Base-by-base conservation (phyloP, 2,329 filamentous ascomycete species). In the Purpureocillium lavendulum region DNA sequence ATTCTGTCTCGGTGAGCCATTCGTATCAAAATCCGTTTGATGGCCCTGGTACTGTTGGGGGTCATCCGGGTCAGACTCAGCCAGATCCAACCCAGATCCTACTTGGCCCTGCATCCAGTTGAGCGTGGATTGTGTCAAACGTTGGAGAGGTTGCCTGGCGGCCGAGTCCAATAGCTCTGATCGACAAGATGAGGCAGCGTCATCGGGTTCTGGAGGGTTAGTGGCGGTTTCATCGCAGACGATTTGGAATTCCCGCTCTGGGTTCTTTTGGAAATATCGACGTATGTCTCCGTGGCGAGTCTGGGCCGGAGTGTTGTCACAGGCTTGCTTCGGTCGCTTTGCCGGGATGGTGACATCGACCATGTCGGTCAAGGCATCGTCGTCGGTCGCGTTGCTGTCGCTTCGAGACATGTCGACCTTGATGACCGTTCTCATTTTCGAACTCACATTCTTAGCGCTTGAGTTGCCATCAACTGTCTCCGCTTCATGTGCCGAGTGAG, bases 211-310 rank as follows among this genome's bases (percentile, higher is more conserved):
- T 18, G 12, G n/a, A n/a, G n/a, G 26, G 1, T 11, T 14, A n/a
- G 52, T 61, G 31, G 58, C 58, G 13, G 60, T 61, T 29, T 58
- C 49, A 45, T 64, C 60, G 18, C 45, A 54, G 36, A 56, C 56
- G 46, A 64, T 64, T 14, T 57, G 44, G 32, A 64, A 58, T 14
- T 51, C 48, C 13, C 49, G 35, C 12, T 46, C 40, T 11, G 40
- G 39, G 13, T 39, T 46, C 7, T 51, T 45, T 18, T 44, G 50
- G 30, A 64, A 57, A 44, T 60, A 63, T 26, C 43, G 49, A 24
- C 54, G 49, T 39, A 63, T 64, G 13, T 48, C 50, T 33, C 51
- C 47, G 21, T 10, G 21, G 21, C 21, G 6, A 10, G 6, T 26
- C 5, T 26, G 21, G 21, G 21, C 21, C 21, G 21, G 10, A 5